Percentiles rank a stretch among this genome's conserved stretches.
phyloP scores from a whole-genome alignment of 1,139 yeast genomes.

The Yamadazyma songkhlaensis region DNA sequence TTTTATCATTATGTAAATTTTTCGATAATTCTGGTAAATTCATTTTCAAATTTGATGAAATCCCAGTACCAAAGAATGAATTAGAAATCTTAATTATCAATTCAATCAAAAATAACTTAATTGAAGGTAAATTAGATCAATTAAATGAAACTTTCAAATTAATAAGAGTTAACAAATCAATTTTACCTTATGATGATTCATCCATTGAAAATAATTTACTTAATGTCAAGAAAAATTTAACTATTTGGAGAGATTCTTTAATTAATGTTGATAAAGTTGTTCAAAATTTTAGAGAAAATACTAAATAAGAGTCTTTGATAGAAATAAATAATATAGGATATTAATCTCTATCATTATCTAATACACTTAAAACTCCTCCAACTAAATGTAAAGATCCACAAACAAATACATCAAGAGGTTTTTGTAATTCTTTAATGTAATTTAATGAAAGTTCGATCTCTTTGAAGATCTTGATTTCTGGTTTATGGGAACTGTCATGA shows the following conservation, averaged over 20 bases:
- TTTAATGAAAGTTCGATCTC: conserved; percentile 77
- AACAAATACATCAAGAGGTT: conserved; percentile 70
- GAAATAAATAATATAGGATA: too few species aligned
- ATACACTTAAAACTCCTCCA: conserved; percentile 88
- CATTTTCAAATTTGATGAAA: conserved; percentile 36
- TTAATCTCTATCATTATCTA: conserved; percentile 49
- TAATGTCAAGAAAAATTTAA: conserved; percentile 33
- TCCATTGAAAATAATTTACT: conserved; percentile 31
- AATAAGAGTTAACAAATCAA: conserved; percentile 42
- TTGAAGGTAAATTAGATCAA: conserved; percentile 50
- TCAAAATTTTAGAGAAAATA: conserved; percentile 43
- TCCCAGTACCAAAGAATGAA: conserved; percentile 36
- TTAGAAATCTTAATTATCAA: conserved; percentile 43
- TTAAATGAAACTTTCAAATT: conserved; percentile 42
- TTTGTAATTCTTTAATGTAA: conserved; percentile 44
- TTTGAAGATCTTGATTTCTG: conserved; percentile 45
- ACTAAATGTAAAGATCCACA: conserved; percentile 93
- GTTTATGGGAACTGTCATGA: conserved; percentile 19
- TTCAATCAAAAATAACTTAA: conserved; percentile 43
- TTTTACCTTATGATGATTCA: conserved; percentile 38
- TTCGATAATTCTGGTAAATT: conserved; percentile 28
- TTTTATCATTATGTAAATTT: conserved; percentile 42
- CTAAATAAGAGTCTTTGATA: conserved; percentile 20
- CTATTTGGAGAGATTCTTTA: conserved; percentile 41
- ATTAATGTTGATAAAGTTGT: conserved; percentile 43